These are phyloP conservation scores for Sarocladiaceae sp. DNA, from an alignment of 2,329 filamentous ascomycete species.

Conservation along the genomic window DNA sequence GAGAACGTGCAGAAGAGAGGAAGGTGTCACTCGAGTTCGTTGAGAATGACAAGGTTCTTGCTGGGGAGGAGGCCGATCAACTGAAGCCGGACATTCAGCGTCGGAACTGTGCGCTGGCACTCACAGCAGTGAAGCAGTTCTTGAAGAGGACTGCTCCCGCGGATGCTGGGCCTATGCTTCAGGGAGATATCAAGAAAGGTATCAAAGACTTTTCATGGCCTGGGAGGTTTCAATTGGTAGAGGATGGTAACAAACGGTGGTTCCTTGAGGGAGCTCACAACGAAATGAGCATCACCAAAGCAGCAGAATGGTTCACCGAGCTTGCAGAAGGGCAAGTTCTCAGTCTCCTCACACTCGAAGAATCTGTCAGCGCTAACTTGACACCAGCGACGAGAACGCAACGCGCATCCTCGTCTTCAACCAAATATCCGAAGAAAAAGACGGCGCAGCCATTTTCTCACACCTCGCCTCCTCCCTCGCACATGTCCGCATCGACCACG, in stretches of 20 bases:
- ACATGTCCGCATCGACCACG: slow-evolving; percentile 10
- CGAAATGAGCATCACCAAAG: slow-evolving; percentile 30
- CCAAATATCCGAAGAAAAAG: slow-evolving; percentile 9
- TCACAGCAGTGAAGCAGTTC: slow-evolving; percentile 20
- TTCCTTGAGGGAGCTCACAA: slow-evolving; percentile 40
- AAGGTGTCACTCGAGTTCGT: slow-evolving; percentile 23
- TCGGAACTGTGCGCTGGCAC: slow-evolving; percentile 27
- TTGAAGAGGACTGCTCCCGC: slow-evolving; percentile 17
- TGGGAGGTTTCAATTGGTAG: slow-evolving; percentile 28
- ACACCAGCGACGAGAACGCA: background rate
- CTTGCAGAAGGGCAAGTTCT: background rate
- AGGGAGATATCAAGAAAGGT: slow-evolving; percentile 20
- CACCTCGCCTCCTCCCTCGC: slow-evolving; percentile 3
- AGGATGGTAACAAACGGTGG: slow-evolving; percentile 23
- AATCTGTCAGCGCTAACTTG: no score
- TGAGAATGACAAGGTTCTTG: slow-evolving; percentile 14
- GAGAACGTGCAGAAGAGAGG: slow-evolving; percentile 29
- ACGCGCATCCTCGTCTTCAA: slow-evolving; percentile 9
- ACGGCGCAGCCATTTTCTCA: background rate
- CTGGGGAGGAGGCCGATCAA: background rate
- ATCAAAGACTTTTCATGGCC: slow-evolving; percentile 24
- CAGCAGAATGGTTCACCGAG: slow-evolving; percentile 26
- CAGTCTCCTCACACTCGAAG: no score
- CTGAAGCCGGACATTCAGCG: slow-evolving; percentile 23
- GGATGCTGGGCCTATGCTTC: slow-evolving; percentile 11